These are phyloP conservation scores for Shiraia bambusicola DNA, from an alignment of 2,329 filamentous ascomycete species.

Conservation along the genomic window DNA sequence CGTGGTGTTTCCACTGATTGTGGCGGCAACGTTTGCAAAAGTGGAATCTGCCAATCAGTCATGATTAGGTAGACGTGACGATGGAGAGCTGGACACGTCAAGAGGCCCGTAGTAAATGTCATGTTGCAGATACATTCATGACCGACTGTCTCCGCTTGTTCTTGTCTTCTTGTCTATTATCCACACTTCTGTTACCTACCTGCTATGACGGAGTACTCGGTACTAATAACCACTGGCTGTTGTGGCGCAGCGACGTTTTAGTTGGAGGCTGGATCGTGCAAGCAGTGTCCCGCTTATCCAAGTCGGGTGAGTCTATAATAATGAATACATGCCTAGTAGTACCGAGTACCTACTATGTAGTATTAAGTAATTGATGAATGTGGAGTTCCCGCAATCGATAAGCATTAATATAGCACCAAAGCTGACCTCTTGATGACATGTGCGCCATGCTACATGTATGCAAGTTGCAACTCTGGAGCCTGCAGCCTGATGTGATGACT, in stretches of 20 bases:
- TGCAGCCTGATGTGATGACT: constrained; percentile 16
- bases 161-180: no score
- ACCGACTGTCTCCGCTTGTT: no score
- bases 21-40: constrained; percentile 65
- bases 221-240: no score
- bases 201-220: no score
- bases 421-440: constrained; percentile 3
- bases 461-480: no score
- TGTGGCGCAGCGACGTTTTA: no score
- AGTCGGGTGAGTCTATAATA: constrained; percentile 18
- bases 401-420: constrained; percentile 6
- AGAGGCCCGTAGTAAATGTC: no score
- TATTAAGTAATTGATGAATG: no score
- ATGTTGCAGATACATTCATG: no score
- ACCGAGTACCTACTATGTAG: no score
- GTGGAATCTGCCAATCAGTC: constrained; percentile 3
- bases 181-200: no score
- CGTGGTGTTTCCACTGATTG: constrained; percentile 66
- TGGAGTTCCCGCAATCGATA: constrained; percentile 21
- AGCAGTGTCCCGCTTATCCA: constrained; percentile 16
- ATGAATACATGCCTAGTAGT: no score
- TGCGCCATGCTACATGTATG: constrained; percentile 1
- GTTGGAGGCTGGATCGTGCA: constrained; percentile 2
- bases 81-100: background rate
- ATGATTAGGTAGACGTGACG: background rate